phyloP scores from a whole-genome alignment of 306 rosid genomes.

The Cercis canadensis region DNA sequence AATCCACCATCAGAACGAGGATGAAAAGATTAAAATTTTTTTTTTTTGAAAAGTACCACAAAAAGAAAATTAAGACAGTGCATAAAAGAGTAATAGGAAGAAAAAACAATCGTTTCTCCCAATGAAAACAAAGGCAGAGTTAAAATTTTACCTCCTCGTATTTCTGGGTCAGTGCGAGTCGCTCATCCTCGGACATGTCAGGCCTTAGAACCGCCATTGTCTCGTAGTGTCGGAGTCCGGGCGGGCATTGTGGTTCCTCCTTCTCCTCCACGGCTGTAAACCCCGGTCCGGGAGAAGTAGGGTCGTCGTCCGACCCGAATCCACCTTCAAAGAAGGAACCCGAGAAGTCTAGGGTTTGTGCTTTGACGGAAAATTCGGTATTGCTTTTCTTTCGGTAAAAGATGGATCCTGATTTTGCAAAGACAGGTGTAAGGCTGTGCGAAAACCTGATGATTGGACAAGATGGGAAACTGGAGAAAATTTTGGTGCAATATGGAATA shows the following conservation, averaged over 20 bases:
- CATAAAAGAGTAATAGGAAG: too few relatives aligned
- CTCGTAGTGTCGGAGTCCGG: constrained; percentile 76
- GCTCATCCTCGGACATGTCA: constrained; percentile 78
- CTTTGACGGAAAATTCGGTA: constrained; percentile 39
- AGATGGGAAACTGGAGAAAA: constrained; percentile 30
- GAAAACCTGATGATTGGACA: constrained; percentile 36
- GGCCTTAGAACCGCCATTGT: constrained; percentile 77
- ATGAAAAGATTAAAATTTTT: too few relatives aligned
- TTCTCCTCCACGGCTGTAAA: constrained; percentile 69
- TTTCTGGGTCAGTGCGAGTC: constrained; percentile 76
- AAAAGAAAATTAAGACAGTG: too few relatives aligned
- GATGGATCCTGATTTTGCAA: constrained; percentile 31
- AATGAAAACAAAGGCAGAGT: background rate
- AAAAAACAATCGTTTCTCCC: background rate
- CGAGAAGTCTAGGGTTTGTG: constrained; percentile 70
- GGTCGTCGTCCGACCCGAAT: constrained; percentile 70
- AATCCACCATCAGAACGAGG: too few relatives aligned
- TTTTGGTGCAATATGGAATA: constrained; percentile 27
- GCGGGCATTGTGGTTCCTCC: constrained; percentile 86
- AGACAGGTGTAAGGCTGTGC: constrained; percentile 29
- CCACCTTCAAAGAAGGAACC: constrained; percentile 79
- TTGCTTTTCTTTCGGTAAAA: constrained; percentile 13
- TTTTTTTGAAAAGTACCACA: too few relatives aligned
- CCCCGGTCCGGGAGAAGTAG: constrained; percentile 51
- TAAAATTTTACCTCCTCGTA: constrained; percentile 70